These are phyloP conservation scores for Oxyria digyna DNA, from an alignment of 148 eudicot genomes.

Conservation along the genomic window DNA sequence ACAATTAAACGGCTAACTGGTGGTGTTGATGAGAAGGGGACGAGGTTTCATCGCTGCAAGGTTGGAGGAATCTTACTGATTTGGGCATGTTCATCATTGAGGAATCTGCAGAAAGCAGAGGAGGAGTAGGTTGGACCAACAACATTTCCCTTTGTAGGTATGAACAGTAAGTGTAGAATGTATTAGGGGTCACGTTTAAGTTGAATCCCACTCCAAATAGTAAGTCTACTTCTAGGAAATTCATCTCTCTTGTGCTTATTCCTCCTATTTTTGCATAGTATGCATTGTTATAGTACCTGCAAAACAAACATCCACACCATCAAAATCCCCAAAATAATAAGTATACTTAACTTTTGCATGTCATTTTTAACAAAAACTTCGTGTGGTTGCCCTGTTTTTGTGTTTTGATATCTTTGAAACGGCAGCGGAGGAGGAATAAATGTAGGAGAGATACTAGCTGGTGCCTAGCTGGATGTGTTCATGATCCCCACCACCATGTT, in stretches of 20 bases:
- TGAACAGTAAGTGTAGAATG: slow-evolving; percentile 31
- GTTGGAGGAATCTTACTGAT: background rate
- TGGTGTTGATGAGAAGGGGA: slow-evolving; percentile 5
- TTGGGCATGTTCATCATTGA: slow-evolving; percentile 1
- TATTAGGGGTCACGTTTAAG: slow-evolving; percentile 29
- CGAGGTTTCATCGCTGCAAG: slow-evolving; percentile 4
- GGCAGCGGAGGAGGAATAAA: background rate
- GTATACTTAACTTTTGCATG: too few species aligned
- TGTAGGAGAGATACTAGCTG: slow-evolving; percentile 6
- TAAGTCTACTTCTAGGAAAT: slow-evolving; percentile 38
- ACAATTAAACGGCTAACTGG: background rate
- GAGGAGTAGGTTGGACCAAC: background rate
- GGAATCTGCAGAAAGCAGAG: slow-evolving; percentile 9
- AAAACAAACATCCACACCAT: background rate
- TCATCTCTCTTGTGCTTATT: slow-evolving; percentile 37
- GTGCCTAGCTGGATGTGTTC: slow-evolving; percentile 4
- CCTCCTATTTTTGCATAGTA: slow-evolving; percentile 47
- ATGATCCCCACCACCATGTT: slow-evolving; percentile 2
- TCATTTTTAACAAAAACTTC: background rate
- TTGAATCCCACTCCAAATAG: slow-evolving; percentile 34
- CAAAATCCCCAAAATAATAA: background rate
- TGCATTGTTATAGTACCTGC: slow-evolving; percentile 38
- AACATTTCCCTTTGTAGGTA: slow-evolving; percentile 29
- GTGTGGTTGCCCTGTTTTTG: background rate
- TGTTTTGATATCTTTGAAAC: slow-evolving; percentile 1